A percentile compares a stretch with the other conserved stretches of the same genome.
Conservation (phyloP, 208 protist species). For the Acanthamoeba triangularis region DNA sequence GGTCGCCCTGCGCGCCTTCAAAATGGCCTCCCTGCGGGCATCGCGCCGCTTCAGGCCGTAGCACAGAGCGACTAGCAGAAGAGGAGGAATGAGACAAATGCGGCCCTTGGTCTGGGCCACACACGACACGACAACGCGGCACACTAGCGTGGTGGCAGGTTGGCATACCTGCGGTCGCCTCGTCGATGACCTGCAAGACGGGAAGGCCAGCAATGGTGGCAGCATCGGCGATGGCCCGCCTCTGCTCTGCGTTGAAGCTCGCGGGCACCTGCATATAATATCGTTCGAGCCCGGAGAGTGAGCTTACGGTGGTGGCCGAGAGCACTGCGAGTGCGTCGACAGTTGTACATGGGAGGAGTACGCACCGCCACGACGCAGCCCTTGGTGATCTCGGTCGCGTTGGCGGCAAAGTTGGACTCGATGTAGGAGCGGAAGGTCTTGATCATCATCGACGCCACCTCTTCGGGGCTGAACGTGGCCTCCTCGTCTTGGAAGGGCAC, state of each 20-base stretch:
- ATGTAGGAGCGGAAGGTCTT: conserved; percentile 51
- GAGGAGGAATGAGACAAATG: background rate
- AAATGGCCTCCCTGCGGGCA: conserved; percentile 10
- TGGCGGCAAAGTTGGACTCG: conserved; percentile 27
- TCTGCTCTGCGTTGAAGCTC: conserved; percentile 12
- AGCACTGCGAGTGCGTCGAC: background rate
- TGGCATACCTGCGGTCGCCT: conserved; percentile 47
- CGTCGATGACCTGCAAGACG: conserved; percentile 45
- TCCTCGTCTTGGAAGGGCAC: conserved; percentile 68
- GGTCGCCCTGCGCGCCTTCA: conserved; percentile 17
- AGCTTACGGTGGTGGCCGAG: too few species aligned
- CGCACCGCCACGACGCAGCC: conserved; percentile 35
- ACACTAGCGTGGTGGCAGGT: background rate
- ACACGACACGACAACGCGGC: too few species aligned
- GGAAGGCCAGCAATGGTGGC: conserved; percentile 26
- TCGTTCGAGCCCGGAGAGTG: background rate
- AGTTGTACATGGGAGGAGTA: background rate
- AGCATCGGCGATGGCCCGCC: conserved; percentile 18
- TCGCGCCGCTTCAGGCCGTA: conserved; percentile 41
- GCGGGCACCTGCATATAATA: background rate
- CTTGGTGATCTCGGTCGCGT: conserved; percentile 25
- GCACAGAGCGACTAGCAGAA: conserved; percentile 31
- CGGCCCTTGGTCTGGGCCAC: too few species aligned
- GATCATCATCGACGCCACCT: conserved; percentile 68
- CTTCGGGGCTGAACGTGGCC: conserved; percentile 28